Evolutionary conservation across 345 rosid species (phyloP).

Genomic region (Noccaea caerulescens): DNA sequence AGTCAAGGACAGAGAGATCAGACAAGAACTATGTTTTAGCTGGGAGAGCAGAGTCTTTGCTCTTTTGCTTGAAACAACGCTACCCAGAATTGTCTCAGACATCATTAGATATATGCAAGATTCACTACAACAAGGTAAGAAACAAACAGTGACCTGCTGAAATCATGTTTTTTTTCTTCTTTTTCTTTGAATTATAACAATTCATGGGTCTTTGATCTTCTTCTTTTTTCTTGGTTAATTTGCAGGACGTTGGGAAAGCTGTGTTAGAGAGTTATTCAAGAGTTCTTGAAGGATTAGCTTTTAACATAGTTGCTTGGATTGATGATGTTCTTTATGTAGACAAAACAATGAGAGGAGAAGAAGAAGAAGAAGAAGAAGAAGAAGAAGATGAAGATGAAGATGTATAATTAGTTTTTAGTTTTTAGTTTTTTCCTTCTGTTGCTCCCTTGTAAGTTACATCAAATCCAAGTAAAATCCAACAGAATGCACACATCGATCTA

Average conservation of each 20-base stretch:
- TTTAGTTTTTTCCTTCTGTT: neutral
- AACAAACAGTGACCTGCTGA: neutral
- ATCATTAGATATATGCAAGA: conserved; percentile 89
- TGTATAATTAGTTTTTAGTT: neutral
- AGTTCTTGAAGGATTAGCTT: conserved; percentile 93
- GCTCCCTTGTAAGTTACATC: conserved; percentile 2
- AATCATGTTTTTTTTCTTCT: neutral
- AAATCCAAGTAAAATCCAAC: neutral
- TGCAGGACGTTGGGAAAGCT: conserved; percentile 94
- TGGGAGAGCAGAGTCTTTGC: conserved; percentile 79
- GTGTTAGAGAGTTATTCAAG: conserved; percentile 89
- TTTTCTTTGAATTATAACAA: neutral
- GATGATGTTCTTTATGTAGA: conserved; percentile 83
- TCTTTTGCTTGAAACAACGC: conserved; percentile 79
- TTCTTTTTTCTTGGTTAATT: neutral
- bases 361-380: conserved; percentile 9
- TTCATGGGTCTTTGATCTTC: neutral
- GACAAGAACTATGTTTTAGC: conserved; percentile 83
- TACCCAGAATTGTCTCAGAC: conserved; percentile 89
- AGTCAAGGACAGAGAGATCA: conserved; percentile 58
- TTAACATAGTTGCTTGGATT: conserved; percentile 87
- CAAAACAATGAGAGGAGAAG: conserved; percentile 49
- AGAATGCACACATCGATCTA: neutral
- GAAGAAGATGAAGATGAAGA: conserved; percentile 17
- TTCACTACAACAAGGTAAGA: conserved; percentile 72